Conservation (phyloP, 192 early-diverging fungal genomes). For the Backusella westeae region DNA sequence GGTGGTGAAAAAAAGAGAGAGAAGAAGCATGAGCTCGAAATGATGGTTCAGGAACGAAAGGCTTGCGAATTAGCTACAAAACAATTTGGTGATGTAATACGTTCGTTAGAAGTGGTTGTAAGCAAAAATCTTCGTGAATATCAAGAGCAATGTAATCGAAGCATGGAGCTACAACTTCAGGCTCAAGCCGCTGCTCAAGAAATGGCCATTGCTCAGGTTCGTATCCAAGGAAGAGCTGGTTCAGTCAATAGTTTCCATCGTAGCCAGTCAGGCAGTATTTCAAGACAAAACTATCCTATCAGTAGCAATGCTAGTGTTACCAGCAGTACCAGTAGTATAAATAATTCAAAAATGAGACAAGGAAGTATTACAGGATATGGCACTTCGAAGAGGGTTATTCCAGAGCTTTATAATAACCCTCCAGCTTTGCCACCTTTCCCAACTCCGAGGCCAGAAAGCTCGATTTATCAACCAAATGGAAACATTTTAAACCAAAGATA, state of each 20-base stretch:
- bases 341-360: not conserved
- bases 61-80: not conserved
- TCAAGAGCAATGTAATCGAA: not conserved
- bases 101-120: not conserved
- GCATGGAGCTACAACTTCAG: not conserved
- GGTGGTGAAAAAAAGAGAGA: slow-evolving; percentile 27
- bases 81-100: not conserved
- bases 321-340: not conserved
- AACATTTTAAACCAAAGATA: not conserved
- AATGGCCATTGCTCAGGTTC: not conserved
- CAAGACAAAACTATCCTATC: not conserved
- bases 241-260: not conserved
- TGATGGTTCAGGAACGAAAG: not conserved
- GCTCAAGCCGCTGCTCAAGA: not conserved
- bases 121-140: not conserved
- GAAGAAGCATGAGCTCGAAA: not conserved
- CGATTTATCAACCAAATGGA: not conserved
- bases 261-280: not conserved
- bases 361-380: not conserved
- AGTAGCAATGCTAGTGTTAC: not conserved
- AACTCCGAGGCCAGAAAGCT: not conserved
- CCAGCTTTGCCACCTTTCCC: not conserved
- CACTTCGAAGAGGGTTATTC: not conserved
- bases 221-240: not conserved
- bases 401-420: not conserved